phyloP scores from a whole-genome alignment of 202 grass and related monocot species.

The Dendrocalamus latiflorus region DNA sequence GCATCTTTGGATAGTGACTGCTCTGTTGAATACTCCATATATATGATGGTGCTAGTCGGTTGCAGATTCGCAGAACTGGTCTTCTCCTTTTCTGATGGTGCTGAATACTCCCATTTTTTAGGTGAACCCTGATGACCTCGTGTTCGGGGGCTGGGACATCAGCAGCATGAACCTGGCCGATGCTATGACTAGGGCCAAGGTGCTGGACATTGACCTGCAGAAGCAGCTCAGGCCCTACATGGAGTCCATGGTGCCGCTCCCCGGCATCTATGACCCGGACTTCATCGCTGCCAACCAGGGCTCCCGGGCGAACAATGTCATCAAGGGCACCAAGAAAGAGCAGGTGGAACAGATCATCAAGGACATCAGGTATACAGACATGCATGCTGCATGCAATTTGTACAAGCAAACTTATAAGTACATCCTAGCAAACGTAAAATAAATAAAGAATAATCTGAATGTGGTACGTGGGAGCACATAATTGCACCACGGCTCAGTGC shows the following conservation, averaged over 20 bases:
- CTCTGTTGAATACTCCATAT: not conserved
- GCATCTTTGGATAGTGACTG: not conserved
- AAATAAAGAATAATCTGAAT: not conserved
- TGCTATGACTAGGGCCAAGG: constrained; percentile 87
- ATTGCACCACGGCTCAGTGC: not conserved
- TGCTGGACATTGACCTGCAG: constrained; percentile 91
- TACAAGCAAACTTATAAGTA: not conserved
- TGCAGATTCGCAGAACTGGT: not conserved
- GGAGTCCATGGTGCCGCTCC: constrained; percentile 91
- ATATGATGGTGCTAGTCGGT: not conserved
- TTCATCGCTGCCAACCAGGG: constrained; percentile 93
- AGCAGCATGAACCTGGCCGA: constrained; percentile 96
- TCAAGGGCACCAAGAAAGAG: constrained; percentile 86
- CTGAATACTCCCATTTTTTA: constrained; percentile 12
- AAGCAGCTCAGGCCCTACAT: constrained; percentile 97
- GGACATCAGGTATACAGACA: constrained; percentile 70
- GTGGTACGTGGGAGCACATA: not conserved
- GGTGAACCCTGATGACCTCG: constrained; percentile 91
- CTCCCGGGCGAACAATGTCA: constrained; percentile 55
- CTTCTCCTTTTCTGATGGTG: not conserved
- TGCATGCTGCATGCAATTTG: not conserved
- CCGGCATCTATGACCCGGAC: constrained; percentile 83
- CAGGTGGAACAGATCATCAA: constrained; percentile 91
- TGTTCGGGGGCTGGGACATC: constrained; percentile 97
- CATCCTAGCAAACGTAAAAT: not conserved